Base-by-base conservation (phyloP, 306 rosid genomes). In the Boehmeria nivea region DNA sequence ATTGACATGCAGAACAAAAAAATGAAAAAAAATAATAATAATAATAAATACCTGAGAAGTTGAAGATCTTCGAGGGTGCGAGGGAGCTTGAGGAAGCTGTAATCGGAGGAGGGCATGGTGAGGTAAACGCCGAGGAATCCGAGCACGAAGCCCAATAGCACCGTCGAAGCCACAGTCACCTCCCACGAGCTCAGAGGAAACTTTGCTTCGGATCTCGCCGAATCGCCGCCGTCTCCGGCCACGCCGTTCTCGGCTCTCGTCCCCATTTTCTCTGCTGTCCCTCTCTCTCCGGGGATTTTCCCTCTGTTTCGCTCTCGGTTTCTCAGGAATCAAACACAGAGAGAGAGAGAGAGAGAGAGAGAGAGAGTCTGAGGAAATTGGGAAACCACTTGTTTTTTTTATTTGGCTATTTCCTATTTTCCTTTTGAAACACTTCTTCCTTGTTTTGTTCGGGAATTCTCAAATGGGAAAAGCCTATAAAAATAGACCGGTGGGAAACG, bases 41-140 rank as follows among this genome's bases (percentile, higher is more conserved):
- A 60, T 24, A 44, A 55, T n/a, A 11, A 61, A 34, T 67, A 84
- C 98, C 96, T 54, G 39, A 87, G 80, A 42, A 87, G 78, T 65
- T 75, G 85, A 71, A 91, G 96, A 61, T 91, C 99, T 45, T 87
- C 65, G 39, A 91, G 95, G 69, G 51, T 82, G 19, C 81, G 95
- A 17, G 96, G 99, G 46, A 87, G 86, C 88, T 91, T 91, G 40
- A 91, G 99, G 46, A 91, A 91, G 81, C 99, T 83, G 66, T 91
- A 91, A 76, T 91, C 99, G 21, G 99, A 87, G 43, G 78, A 78
- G 4, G 99, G 99, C 84, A 91, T 80, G 72, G 96, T 84, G 3
- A 84, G 74, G 59, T 91, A 91, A 43, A 91, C 87, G 54, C 81
- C 68, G 31, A 83, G 49, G 44, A 91, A 61, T n/a, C 89, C 83